These are phyloP conservation scores for Gentiana straminea DNA, from an alignment of 257 asterid species.

Conservation along the genomic window DNA sequence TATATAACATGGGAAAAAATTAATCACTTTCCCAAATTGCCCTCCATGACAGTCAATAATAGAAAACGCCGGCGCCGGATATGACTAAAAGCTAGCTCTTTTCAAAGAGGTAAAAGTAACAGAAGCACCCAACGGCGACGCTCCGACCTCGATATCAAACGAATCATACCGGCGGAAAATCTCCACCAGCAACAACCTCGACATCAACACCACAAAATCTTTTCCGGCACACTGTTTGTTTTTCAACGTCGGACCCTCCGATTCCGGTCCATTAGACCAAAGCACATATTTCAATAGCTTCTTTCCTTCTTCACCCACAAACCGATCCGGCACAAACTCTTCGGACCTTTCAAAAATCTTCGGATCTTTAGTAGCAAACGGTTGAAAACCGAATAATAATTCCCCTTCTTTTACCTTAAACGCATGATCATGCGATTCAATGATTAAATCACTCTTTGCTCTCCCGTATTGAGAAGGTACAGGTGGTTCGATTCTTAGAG, in stretches of 20 bases:
- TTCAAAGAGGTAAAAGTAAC: conserved; percentile 62
- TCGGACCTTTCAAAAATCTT: conserved; percentile 59
- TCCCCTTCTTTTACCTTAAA: conserved; percentile 72
- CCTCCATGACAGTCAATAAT: too few relatives aligned
- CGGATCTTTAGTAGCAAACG: conserved; percentile 77
- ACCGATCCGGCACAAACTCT: conserved; percentile 65
- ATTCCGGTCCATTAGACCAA: conserved; percentile 89
- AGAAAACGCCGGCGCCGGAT: too few relatives aligned
- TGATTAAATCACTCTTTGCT: conserved; percentile 47
- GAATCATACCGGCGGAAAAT: conserved; percentile 76
- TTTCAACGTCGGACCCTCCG: conserved; percentile 29
- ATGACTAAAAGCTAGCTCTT: conserved; percentile 38
- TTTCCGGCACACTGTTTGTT: conserved; percentile 91
- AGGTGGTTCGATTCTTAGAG: conserved; percentile 73
- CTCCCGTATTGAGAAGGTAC: conserved; percentile 60
- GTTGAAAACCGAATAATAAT: conserved; percentile 65
- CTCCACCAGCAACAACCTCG: conserved; percentile 75
- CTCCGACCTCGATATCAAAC: conserved; percentile 46
- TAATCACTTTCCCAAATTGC: too few relatives aligned
- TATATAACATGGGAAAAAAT: too few relatives aligned
- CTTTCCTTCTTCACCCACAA: conserved; percentile 62
- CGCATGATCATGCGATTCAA: conserved; percentile 72
- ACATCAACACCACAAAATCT: conserved; percentile 66
- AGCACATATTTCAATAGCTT: conserved; percentile 52
- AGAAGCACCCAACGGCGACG: conserved; percentile 58